These are phyloP conservation scores for Diplodia seriata DNA, from an alignment of 2,329 filamentous ascomycete genomes.

Conservation along the genomic window DNA sequence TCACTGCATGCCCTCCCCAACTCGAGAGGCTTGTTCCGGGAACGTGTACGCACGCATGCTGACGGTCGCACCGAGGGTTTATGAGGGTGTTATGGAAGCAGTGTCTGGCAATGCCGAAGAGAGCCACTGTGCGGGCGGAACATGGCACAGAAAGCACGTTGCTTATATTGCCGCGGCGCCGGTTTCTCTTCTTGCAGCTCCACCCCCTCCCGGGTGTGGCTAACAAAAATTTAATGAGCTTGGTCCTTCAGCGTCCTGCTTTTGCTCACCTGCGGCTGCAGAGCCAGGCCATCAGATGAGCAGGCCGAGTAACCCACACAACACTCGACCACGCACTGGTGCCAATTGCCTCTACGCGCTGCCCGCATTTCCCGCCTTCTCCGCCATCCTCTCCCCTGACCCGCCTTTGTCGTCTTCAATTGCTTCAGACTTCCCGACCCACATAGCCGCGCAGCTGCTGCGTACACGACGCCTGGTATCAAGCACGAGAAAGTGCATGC, in stretches of 20 bases:
- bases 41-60: slow-evolving; percentile 26
- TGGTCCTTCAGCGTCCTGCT: background rate
- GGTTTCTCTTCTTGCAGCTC: slow-evolving; percentile 12
- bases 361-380: background rate
- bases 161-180: slow-evolving; percentile 26
- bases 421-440: slow-evolving; percentile 23
- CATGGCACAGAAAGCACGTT: slow-evolving; percentile 24
- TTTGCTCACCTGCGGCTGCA: slow-evolving; percentile 1
- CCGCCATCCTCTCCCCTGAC: background rate
- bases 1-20: background rate
- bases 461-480: background rate
- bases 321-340: background rate
- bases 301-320: background rate
- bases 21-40: slow-evolving; percentile 7
- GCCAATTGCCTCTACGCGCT: background rate
- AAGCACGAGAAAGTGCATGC: slow-evolving; percentile 23
- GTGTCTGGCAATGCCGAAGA: background rate
- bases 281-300: slow-evolving; percentile 12
- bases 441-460: slow-evolving; percentile 21
- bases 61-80: slow-evolving; percentile 5
- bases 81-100: background rate
- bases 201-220: background rate
- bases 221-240: slow-evolving; percentile 4
- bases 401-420: background rate
- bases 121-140: background rate